Conservation (phyloP, 352 stramenopile genomes). For the Bremia lactucae region DNA sequence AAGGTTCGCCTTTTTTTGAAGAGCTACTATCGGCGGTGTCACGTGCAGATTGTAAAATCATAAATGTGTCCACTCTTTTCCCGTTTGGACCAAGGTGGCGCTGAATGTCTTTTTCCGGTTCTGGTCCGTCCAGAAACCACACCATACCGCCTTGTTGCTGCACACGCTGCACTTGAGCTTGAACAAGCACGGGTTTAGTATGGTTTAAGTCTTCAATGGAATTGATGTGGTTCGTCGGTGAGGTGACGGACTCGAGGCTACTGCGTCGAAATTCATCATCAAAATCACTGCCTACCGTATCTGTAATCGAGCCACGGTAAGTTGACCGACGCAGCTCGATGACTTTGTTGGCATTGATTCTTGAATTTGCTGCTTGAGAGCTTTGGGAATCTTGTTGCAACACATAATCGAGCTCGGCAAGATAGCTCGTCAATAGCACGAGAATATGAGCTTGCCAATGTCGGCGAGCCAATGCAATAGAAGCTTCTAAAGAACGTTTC, state of each 20-base stretch:
- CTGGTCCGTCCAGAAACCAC: slow-evolving; percentile 28
- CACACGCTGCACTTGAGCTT: slow-evolving; percentile 27
- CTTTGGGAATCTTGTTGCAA: slow-evolving; percentile 15
- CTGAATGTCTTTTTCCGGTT: slow-evolving; percentile 28
- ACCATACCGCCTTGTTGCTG: slow-evolving; percentile 23
- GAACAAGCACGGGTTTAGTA: slow-evolving; percentile 12
- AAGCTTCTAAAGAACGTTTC: slow-evolving; percentile 28
- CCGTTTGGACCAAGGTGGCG: slow-evolving; percentile 17
- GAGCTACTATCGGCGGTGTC: slow-evolving; percentile 4
- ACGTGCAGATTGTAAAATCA: slow-evolving; percentile 21
- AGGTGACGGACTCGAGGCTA: slow-evolving; percentile 12
- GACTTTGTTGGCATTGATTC: background rate
- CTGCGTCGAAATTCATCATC: slow-evolving; percentile 23
- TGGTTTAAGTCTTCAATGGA: slow-evolving; percentile 4
- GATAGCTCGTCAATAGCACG: slow-evolving; percentile 54
- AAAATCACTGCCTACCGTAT: slow-evolving; percentile 27
- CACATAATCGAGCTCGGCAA: slow-evolving; percentile 36
- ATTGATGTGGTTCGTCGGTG: slow-evolving; percentile 19
- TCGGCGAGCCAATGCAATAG: slow-evolving; percentile 36
- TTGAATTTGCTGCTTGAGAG: background rate
- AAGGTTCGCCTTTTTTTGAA: slow-evolving; percentile 12
- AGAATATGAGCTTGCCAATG: slow-evolving; percentile 57
- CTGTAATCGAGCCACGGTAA: slow-evolving; percentile 24
- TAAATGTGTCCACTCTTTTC: slow-evolving; percentile 20
- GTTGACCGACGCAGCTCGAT: slow-evolving; percentile 6